Evolutionary conservation across 164 flowering plant genomes (phyloP).

Genomic region (Santalum album): DNA sequence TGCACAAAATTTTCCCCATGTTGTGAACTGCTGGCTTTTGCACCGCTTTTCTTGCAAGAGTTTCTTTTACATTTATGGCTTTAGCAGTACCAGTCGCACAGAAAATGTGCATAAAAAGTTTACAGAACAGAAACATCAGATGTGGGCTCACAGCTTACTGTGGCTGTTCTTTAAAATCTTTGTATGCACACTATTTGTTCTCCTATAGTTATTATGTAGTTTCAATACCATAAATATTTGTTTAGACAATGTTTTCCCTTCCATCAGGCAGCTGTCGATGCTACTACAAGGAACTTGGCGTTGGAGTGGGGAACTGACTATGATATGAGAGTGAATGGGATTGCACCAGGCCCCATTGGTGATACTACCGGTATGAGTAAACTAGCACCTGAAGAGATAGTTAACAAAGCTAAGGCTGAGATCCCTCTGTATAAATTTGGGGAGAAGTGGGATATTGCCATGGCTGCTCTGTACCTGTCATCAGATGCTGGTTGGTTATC

Average conservation of each 20-base stretch:
- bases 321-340: constrained; percentile 88
- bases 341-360: constrained; percentile 87
- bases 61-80: no score
- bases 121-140: no score
- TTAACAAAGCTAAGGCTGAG: constrained; percentile 23
- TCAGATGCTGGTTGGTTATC: constrained; percentile 64
- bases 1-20: neutral
- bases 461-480: constrained; percentile 74
- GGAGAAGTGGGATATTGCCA: constrained; percentile 91
- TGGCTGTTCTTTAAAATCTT: no score
- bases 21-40: no score
- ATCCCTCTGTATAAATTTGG: constrained; percentile 65
- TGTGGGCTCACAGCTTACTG: no score
- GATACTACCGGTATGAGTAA: constrained; percentile 75
- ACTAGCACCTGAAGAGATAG: constrained; percentile 62
- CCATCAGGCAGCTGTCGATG: constrained; percentile 81
- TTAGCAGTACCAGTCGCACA: no score
- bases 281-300: constrained; percentile 69
- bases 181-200: no score
- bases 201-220: no score
- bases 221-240: no score
- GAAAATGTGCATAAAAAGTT: no score
- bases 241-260: no score
- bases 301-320: constrained; percentile 92
- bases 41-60: no score